A percentile compares a stretch with the other conserved stretches of the same genome.
Conservation (phyloP, 2,329 filamentous ascomycete genomes). For the Penicillium sp. region DNA sequence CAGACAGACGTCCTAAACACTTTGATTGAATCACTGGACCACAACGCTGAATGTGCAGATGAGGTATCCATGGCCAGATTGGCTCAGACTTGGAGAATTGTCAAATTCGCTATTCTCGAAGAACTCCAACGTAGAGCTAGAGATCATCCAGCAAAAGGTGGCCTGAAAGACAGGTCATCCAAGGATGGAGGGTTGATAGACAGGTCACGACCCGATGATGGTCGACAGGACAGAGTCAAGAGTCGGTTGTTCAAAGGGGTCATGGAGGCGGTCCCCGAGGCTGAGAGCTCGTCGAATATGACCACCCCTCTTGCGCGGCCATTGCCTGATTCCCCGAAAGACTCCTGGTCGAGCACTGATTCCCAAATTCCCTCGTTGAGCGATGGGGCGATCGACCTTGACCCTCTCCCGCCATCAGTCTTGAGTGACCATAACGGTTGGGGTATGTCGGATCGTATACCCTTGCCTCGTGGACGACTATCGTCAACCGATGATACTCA, state of each 20-base stretch:
- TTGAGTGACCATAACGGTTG: slow-evolving; percentile 41
- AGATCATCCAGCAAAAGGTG: slow-evolving; percentile 28
- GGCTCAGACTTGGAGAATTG: slow-evolving; percentile 60
- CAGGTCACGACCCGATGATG: slow-evolving; percentile 29
- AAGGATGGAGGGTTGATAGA: slow-evolving; percentile 33
- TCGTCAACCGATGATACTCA: slow-evolving; percentile 27
- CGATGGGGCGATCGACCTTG: slow-evolving; percentile 39
- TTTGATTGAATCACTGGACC: slow-evolving; percentile 49
- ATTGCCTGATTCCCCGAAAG: slow-evolving; percentile 27
- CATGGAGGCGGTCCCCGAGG: slow-evolving; percentile 40
- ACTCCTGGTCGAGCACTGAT: slow-evolving; percentile 22
- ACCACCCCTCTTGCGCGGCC: slow-evolving; percentile 57
- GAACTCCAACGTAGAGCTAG: slow-evolving; percentile 48
- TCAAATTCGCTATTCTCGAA: slow-evolving; percentile 52
- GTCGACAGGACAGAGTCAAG: slow-evolving; percentile 41
- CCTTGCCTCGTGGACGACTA: slow-evolving; percentile 26
- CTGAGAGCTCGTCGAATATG: slow-evolving; percentile 56
- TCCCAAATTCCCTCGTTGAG: slow-evolving; percentile 36
- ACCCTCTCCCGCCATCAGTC: slow-evolving; percentile 46
- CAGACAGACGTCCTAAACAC: slow-evolving; percentile 31
- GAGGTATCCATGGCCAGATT: slow-evolving; percentile 51
- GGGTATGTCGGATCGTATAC: slow-evolving; percentile 29
- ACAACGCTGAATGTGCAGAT: slow-evolving; percentile 56
- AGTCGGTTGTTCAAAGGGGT: slow-evolving; percentile 47
- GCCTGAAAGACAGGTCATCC: slow-evolving; percentile 29